A percentile compares a stretch with the other conserved stretches of the same genome.
Conservation (phyloP, 192 early-diverging fungal species). For the Backusella westeae region DNA sequence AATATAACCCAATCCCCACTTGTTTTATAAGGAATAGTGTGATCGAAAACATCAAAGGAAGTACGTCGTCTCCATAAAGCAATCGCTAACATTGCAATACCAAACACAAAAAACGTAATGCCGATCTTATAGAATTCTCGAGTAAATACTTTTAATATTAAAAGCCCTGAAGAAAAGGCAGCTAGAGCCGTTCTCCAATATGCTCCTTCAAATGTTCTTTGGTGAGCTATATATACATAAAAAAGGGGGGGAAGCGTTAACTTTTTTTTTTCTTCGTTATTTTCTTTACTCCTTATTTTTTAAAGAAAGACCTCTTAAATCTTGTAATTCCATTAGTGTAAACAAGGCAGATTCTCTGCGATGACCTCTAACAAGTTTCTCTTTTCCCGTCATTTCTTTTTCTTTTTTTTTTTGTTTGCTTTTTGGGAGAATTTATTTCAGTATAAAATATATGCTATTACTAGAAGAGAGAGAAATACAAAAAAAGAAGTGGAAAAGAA, state of each 20-base stretch:
- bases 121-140: conserved; percentile 53
- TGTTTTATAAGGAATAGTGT: conserved; percentile 48
- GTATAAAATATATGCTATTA: neutral
- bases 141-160: conserved; percentile 57
- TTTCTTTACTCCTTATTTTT: neutral
- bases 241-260: neutral
- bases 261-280: neutral
- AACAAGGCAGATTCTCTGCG: conserved; percentile 43
- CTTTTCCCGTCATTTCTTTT: conserved; percentile 14
- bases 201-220: conserved; percentile 61
- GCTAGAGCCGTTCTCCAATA: conserved; percentile 58
- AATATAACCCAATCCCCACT: conserved; percentile 52
- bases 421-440: neutral
- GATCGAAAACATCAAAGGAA: conserved; percentile 55
- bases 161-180: conserved; percentile 50
- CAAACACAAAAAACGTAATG: conserved; percentile 55
- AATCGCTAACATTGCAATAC: conserved; percentile 45
- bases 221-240: conserved; percentile 38
- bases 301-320: conserved; percentile 41
- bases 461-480: neutral
- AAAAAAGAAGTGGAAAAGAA: neutral
- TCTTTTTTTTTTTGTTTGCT: neutral
- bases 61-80: conserved; percentile 42
- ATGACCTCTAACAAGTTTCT: conserved; percentile 46
- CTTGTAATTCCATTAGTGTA: conserved; percentile 47